phyloP scores from a whole-genome alignment of 768 basidiomycete species.

The Trametes cubensis region DNA sequence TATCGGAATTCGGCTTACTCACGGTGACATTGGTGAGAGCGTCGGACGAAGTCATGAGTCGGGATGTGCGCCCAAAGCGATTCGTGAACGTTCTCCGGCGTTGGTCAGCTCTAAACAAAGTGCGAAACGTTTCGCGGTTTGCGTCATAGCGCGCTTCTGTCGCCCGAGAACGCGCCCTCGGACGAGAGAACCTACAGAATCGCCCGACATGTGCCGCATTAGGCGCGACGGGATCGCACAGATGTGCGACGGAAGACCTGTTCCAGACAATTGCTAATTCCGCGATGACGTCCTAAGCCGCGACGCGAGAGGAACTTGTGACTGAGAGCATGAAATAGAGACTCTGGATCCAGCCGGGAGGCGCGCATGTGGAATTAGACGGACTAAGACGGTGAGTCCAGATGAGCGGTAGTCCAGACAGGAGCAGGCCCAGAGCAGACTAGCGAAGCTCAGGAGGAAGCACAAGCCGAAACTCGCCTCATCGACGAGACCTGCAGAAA shows the following conservation, averaged over 20 bases:
- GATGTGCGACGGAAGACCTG: neutral
- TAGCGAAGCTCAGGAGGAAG: neutral
- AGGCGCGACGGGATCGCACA: neutral
- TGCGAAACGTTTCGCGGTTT: neutral
- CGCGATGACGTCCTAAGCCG: slow-evolving; percentile 1
- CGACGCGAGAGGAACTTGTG: neutral
- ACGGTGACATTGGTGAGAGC: neutral
- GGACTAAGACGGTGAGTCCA: neutral
- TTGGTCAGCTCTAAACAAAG: slow-evolving; percentile 10
- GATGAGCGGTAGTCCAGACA: neutral
- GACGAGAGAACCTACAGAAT: neutral
- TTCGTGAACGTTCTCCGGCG: slow-evolving; percentile 18
- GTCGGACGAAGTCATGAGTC: slow-evolving; percentile 2
- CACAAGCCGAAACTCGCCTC: neutral
- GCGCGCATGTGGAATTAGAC: neutral
- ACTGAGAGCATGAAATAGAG: neutral
- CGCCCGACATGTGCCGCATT: slow-evolving; percentile 13
- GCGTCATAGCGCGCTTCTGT: slow-evolving; percentile 9
- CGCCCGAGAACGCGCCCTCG: slow-evolving; percentile 11
- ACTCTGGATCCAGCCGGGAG: neutral
- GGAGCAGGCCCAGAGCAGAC: neutral
- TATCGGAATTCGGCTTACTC: slow-evolving; percentile 14
- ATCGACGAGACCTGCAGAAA: neutral
- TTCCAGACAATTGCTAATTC: slow-evolving; percentile 1
- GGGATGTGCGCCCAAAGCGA: neutral